phyloP scores from a whole-genome alignment of 768 basidiomycete genomes.

The Podaxis sp. region DNA sequence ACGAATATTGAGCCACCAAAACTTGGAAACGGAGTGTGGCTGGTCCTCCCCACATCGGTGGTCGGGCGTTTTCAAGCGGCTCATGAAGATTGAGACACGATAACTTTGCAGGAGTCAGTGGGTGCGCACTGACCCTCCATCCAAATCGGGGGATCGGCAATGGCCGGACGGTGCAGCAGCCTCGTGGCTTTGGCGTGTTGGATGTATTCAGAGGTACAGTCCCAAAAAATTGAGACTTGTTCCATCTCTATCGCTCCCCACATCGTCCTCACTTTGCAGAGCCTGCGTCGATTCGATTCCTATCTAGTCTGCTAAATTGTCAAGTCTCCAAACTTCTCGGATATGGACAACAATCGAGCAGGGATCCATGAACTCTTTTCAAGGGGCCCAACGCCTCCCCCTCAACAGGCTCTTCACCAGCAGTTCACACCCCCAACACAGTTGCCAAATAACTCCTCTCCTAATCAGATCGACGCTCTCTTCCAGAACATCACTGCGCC shows the following conservation, averaged over 20 bases:
- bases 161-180: constrained; percentile 31
- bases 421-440: constrained; percentile 28
- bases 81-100: not conserved
- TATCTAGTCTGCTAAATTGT: constrained; percentile 1
- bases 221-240: constrained; percentile 23
- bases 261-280: constrained; percentile 3
- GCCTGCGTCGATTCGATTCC: not conserved
- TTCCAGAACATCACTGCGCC: constrained; percentile 54
- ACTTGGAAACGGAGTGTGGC: not conserved
- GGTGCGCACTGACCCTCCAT: constrained; percentile 9
- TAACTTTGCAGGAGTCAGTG: not conserved
- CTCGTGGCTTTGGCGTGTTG: constrained; percentile 49
- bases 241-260: constrained; percentile 15
- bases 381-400: constrained; percentile 52
- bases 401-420: constrained; percentile 23
- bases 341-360: constrained; percentile 32
- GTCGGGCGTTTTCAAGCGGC: not conserved
- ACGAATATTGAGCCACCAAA: not conserved
- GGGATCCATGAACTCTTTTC: constrained; percentile 55
- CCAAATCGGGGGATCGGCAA: constrained; percentile 22
- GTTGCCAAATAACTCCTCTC: constrained; percentile 43
- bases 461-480: constrained; percentile 66
- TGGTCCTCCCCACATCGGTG: not conserved
- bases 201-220: constrained; percentile 6
- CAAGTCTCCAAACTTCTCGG: constrained; percentile 17